phyloP scores from a whole-genome alignment of 768 basidiomycete species.

The Phaeotremella skinneri region DNA sequence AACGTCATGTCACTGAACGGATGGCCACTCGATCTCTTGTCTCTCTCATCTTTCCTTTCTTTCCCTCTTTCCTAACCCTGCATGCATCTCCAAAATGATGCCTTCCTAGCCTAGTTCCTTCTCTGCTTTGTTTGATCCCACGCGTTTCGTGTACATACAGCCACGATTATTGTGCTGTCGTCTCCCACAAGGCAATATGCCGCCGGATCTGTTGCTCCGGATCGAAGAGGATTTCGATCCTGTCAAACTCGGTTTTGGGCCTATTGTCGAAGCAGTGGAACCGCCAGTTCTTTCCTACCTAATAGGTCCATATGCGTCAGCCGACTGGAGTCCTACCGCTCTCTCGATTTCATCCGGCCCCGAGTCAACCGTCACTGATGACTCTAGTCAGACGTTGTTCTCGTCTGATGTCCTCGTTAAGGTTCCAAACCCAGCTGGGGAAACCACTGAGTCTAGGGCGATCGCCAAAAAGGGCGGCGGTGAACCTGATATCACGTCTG shows the following conservation, averaged over 20 bases:
- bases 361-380: constrained; percentile 1
- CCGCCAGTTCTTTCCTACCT: neutral
- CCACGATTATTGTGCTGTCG: constrained; percentile 2
- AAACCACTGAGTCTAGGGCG: no score
- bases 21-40: no score
- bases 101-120: no score
- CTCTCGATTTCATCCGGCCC: neutral
- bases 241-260: constrained; percentile 14
- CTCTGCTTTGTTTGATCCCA: no score
- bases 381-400: neutral
- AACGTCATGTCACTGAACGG: no score
- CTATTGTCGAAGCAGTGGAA: neutral
- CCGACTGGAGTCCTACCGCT: constrained; percentile 9
- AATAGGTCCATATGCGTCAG: constrained; percentile 5
- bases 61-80: no score
- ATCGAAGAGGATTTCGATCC: constrained; percentile 36
- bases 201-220: no score
- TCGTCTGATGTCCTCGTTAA: neutral
- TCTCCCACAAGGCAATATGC: neutral
- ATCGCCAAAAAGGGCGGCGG: no score
- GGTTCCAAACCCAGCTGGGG: no score
- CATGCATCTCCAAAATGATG: no score
- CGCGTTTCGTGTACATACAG: neutral
- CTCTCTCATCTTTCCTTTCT: no score
- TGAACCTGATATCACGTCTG: no score